Percentiles rank a stretch among this genome's conserved stretches.
Evolutionary conservation across 176 grass and related monocot genomes (phyloP).

Genomic region (Bromus sterilis): DNA sequence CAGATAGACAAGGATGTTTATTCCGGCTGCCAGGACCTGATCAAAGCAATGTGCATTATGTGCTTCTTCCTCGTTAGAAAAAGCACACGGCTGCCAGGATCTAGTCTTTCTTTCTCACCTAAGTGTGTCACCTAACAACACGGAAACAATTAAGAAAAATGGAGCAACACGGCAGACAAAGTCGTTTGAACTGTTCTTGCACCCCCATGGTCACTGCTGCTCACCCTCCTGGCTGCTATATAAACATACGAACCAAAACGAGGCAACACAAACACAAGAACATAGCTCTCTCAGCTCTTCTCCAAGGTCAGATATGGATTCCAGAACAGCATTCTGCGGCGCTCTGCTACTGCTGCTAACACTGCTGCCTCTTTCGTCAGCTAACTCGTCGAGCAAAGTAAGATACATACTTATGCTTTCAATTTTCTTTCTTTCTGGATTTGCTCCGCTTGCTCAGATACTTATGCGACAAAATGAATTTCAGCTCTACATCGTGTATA

Average conservation of each 20-base stretch:
- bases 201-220: background rate
- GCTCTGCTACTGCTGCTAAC: background rate
- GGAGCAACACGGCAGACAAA: background rate
- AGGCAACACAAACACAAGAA: background rate
- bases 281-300: background rate
- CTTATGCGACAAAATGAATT: background rate
- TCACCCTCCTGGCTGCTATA: background rate
- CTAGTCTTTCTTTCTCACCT: background rate
- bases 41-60: background rate
- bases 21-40: background rate
- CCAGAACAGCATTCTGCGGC: background rate
- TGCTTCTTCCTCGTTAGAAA: background rate
- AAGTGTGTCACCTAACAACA: background rate
- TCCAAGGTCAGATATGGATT: background rate
- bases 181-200: background rate
- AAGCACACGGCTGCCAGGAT: background rate
- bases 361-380: background rate
- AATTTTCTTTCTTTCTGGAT: background rate
- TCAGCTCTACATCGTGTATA: conserved; percentile 11
- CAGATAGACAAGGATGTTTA: too few relatives aligned
- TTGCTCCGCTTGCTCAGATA: background rate
- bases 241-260: background rate
- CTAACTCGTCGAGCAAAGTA: conserved; percentile 7
- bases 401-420: background rate
- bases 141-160: background rate